A percentile compares a stretch with the other conserved stretches of the same genome.
Conservation (phyloP, 1,139 yeast genomes). For the Nakaseomyces sp. region DNA sequence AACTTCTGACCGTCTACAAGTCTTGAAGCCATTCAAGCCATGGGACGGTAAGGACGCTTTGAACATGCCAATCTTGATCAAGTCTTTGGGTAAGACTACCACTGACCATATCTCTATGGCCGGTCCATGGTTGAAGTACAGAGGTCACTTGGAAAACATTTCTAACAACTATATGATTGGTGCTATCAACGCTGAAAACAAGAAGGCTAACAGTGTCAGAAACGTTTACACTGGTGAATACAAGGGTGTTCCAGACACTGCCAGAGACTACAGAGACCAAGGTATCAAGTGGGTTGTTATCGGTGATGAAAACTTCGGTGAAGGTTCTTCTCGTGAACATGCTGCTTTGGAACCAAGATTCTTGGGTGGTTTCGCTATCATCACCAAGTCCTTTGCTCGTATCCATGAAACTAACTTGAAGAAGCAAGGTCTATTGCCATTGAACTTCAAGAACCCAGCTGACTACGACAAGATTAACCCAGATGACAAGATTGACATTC, state of each 20-base stretch:
- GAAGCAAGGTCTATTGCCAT: slow-evolving; percentile 96
- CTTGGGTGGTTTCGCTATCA: slow-evolving; percentile 97
- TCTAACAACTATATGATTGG: slow-evolving; percentile 99
- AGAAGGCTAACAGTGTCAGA: slow-evolving; percentile 85
- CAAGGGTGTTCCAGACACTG: slow-evolving; percentile 95
- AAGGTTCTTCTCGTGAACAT: slow-evolving; percentile 99
- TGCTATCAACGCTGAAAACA: slow-evolving; percentile 95
- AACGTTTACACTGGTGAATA: slow-evolving; percentile 88
- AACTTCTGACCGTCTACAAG: slow-evolving; percentile 80
- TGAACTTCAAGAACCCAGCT: slow-evolving; percentile 78
- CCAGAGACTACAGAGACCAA: slow-evolving; percentile 86
- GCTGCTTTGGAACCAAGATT: slow-evolving; percentile 99
- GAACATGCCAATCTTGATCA: slow-evolving; percentile 86
- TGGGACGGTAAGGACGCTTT: slow-evolving; percentile 96
- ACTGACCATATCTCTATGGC: slow-evolving; percentile 99
- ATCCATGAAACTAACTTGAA: slow-evolving; percentile 90
- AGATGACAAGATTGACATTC: slow-evolving; percentile 78
- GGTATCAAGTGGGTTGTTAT: slow-evolving; percentile 94
- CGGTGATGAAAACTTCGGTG: slow-evolving; percentile 99
- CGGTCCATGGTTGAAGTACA: slow-evolving; percentile 99
- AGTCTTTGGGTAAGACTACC: slow-evolving; percentile 96
- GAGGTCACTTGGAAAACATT: slow-evolving; percentile 98
- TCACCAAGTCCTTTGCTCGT: slow-evolving; percentile 97
- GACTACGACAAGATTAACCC: slow-evolving; percentile 94
- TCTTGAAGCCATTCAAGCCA: slow-evolving; percentile 79